Base-by-base conservation (phyloP, 345 rosid genomes). In the Pistacia vera region DNA sequence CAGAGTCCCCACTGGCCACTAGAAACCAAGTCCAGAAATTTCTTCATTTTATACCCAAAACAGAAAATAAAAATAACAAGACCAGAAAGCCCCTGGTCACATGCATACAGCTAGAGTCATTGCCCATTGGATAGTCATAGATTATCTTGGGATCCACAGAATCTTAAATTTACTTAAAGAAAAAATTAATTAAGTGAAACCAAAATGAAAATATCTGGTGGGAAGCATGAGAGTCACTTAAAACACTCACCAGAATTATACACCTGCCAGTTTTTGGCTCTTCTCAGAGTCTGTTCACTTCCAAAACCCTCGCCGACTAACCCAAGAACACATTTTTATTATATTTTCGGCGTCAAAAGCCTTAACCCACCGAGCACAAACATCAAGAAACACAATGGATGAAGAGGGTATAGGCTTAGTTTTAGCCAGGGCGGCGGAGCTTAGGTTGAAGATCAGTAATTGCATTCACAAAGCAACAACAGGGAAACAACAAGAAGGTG, bases 351-450 rank as follows among this genome's bases (percentile, higher is more conserved):
- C 67, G 49, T 38, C 16, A 14, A 65, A 60, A 35, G 2, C 33
- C 25, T 44, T 63, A 56, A 75, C 74, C 70, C 73, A 66, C 48
- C 2, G 18, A 70, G 58, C 46, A 28, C 0, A 46, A 20, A 30
- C 30, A 49, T 20, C 33, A 62, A 41, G 57, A 64, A 25, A 41
- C 46, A 41, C 46, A 33, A 54, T 89, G 91, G 95, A 89, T 68
- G 97, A 90, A 71, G 92, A 85, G 74, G 89, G 97, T 9, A 89
- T 92, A 28, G 93, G 90, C 51, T 75, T 88, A 25, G 93, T 88
- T 36, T 68, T 94, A 79, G 90, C 97, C 22, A 92, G 85, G 84
- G 98, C 97, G 51, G 87, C 85, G 18, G 97, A 94, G 79, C 88
- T 94, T 9, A 87, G 97, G 49, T 77, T 88, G 66, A 91, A 92